Conservation (phyloP, 2,329 filamentous ascomycete species). For the Exophiala sideris region DNA sequence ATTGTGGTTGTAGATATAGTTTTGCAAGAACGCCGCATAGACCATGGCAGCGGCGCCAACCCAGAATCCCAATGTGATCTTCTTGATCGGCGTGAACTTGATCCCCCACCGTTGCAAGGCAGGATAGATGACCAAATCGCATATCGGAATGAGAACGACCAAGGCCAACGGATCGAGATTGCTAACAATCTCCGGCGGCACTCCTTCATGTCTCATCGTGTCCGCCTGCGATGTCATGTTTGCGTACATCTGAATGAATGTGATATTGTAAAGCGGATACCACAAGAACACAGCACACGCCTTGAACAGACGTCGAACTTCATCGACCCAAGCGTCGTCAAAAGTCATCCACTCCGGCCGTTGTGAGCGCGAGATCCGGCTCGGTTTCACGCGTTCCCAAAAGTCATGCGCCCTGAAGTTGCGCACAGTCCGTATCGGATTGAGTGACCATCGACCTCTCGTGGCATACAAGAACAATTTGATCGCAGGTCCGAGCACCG, state of each 20-base stretch:
- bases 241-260: slow-evolving; percentile 22
- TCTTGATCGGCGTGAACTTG: slow-evolving; percentile 71
- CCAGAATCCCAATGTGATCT: slow-evolving; percentile 68
- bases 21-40: slow-evolving; percentile 58
- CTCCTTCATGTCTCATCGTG: slow-evolving; percentile 52
- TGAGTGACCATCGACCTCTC: slow-evolving; percentile 62
- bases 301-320: slow-evolving; percentile 65
- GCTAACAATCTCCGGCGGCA: slow-evolving; percentile 59
- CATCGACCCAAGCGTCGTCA: slow-evolving; percentile 78
- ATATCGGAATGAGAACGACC: slow-evolving; percentile 44
- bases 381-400: slow-evolving; percentile 69
- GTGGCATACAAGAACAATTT: slow-evolving; percentile 59
- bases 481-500: slow-evolving; percentile 65
- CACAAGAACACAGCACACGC: slow-evolving; percentile 68
- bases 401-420: slow-evolving; percentile 57
- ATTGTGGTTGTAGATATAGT: slow-evolving; percentile 50
- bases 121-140: slow-evolving; percentile 52
- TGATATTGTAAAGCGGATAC: slow-evolving; percentile 48
- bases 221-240: slow-evolving; percentile 46
- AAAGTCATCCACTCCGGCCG: slow-evolving; percentile 75
- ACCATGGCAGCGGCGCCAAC: slow-evolving; percentile 61
- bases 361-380: slow-evolving; percentile 51
- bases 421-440: slow-evolving; percentile 54
- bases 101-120: slow-evolving; percentile 60
- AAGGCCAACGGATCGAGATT: slow-evolving; percentile 60